Percentiles rank a stretch among this genome's conserved stretches.
Evolutionary conservation across 306 rosid species (phyloP).

Genomic region (Pachyrhizus erosus): DNA sequence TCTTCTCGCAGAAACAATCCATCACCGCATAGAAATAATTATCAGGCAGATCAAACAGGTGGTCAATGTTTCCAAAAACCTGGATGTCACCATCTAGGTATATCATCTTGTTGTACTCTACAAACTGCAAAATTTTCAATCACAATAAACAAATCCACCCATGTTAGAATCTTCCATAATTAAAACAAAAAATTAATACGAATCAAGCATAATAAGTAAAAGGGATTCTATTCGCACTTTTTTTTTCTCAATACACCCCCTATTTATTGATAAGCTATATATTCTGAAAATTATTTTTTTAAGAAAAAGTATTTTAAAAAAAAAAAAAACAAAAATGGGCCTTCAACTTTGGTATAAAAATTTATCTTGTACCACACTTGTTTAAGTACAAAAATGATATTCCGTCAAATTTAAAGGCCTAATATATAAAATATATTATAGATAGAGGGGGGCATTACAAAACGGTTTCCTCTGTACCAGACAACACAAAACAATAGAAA

Average conservation of each 20-base stretch:
- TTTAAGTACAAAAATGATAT: background rate
- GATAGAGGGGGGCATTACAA: background rate
- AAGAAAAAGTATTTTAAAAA: background rate
- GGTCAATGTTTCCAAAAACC: constrained; percentile 74
- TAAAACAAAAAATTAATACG: background rate
- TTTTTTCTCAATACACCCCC: too few relatives aligned
- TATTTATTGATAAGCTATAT: too few relatives aligned
- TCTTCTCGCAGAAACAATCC: constrained; percentile 86
- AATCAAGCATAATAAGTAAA: background rate
- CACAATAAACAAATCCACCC: background rate
- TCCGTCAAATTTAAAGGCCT: background rate
- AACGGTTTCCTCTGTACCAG: constrained; percentile 14
- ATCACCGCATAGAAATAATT: constrained; percentile 69
- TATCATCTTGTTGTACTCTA: constrained; percentile 79
- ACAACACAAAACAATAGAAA: background rate
- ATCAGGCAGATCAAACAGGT: constrained; percentile 64
- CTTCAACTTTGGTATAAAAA: background rate
- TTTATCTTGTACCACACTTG: background rate
- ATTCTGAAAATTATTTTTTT: background rate
- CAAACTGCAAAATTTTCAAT: constrained; percentile 57
- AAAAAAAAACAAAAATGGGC: background rate
- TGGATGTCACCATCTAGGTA: constrained; percentile 84
- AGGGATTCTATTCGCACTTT: background rate
- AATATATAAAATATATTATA: background rate
- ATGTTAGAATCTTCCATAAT: background rate